A percentile compares a stretch with the other conserved stretches of the same genome.
Conservation (phyloP, 257 asterid species). For the Mitragyna speciosa region DNA sequence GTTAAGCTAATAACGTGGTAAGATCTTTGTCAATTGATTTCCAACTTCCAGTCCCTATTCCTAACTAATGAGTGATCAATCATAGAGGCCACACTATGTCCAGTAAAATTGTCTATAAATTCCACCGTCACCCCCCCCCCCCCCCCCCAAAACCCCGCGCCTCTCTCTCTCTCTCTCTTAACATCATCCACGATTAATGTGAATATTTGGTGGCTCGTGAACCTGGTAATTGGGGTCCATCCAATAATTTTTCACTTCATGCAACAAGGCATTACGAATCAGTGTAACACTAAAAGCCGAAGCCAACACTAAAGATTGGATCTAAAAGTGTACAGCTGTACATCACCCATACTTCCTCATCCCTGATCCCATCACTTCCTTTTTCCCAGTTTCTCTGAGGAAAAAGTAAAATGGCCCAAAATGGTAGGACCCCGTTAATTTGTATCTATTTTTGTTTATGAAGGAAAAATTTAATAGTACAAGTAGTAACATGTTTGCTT, state of each 20-base stretch:
- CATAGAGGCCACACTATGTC: conserved; percentile 8
- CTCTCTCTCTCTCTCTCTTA: too few relatives aligned
- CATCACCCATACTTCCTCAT: neutral
- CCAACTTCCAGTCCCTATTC: neutral
- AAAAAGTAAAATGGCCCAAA: conserved; percentile 43
- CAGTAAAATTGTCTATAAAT: conserved; percentile 13
- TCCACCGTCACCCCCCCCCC: too few relatives aligned
- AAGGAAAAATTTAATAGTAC: neutral
- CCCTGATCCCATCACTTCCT: neutral
- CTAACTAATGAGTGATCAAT: neutral
- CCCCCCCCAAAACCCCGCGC: too few relatives aligned
- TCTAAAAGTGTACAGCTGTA: neutral
- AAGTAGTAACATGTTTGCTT: neutral
- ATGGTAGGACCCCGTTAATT: conserved; percentile 37
- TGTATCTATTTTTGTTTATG: neutral
- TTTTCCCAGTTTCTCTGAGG: conserved; percentile 10
- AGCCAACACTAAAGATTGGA: too few relatives aligned
- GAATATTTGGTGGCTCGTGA: too few relatives aligned
- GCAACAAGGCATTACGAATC: conserved; percentile 20
- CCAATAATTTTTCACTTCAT: neutral
- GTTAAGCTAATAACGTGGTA: too few relatives aligned
- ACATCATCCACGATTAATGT: too few relatives aligned
- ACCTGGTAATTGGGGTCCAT: too few relatives aligned
- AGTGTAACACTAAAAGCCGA: neutral
- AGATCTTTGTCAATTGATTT: neutral